These are phyloP conservation scores for Amauroascus verrucosus DNA, from an alignment of 2,329 filamentous ascomycete species.

Conservation along the genomic window DNA sequence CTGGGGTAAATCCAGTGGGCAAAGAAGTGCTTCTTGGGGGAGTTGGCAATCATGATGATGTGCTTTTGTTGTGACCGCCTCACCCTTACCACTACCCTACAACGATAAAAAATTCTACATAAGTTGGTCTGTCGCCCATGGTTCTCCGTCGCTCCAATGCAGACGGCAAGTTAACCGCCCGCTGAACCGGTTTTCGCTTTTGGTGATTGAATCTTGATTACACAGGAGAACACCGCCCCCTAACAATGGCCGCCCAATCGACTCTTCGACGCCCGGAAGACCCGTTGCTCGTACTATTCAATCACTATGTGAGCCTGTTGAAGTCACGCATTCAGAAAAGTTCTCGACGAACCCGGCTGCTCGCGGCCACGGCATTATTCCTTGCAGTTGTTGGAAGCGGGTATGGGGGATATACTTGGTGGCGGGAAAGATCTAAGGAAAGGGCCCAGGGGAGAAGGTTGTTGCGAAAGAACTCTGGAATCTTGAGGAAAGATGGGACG, in stretches of 20 bases:
- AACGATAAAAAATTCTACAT: neutral
- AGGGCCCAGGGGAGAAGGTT: slow-evolving; percentile 72
- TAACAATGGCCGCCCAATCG: slow-evolving; percentile 72
- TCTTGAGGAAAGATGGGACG: slow-evolving; percentile 88
- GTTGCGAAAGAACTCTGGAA: slow-evolving; percentile 79
- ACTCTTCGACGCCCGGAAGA: slow-evolving; percentile 60
- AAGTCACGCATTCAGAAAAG: slow-evolving; percentile 49
- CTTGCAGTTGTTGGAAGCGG: slow-evolving; percentile 68
- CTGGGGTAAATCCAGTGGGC: neutral
- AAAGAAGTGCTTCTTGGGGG: neutral
- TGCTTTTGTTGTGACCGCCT: neutral
- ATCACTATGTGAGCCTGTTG: slow-evolving; percentile 41
- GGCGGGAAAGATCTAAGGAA: slow-evolving; percentile 62
- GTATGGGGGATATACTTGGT: slow-evolving; percentile 70
- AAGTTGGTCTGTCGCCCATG: neutral
- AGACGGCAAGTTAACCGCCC: neutral
- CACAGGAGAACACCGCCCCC: neutral
- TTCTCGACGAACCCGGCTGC: slow-evolving; percentile 59
- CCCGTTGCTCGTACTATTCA: slow-evolving; percentile 53
- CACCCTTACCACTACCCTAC: neutral
- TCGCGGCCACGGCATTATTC: slow-evolving; percentile 65
- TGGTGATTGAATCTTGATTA: neutral
- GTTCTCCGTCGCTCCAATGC: neutral
- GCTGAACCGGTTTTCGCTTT: neutral
- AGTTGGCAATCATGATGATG: neutral